Conservation (phyloP, 2,329 filamentous ascomycete genomes). For the Xylariaceae sp. region DNA sequence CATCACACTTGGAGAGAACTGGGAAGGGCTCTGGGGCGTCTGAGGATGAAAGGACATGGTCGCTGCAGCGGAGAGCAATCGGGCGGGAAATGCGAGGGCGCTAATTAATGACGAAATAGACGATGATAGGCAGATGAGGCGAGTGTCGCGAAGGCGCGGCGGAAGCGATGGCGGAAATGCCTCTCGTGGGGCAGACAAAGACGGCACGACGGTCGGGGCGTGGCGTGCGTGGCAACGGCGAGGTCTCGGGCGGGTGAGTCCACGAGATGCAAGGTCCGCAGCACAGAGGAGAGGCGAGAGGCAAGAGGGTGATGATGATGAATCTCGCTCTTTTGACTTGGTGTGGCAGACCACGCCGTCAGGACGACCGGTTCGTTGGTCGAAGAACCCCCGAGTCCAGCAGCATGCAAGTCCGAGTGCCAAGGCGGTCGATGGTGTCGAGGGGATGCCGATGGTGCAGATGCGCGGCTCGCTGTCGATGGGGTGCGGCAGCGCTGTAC, state of each 20-base stretch:
- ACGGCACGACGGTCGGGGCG: too few relatives aligned
- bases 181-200: too few relatives aligned
- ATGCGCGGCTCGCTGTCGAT: too few relatives aligned
- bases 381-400: slow-evolving; percentile 32
- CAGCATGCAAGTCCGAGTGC: slow-evolving; percentile 31
- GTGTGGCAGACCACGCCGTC: slow-evolving; percentile 38
- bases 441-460: not conserved
- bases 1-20: slow-evolving; percentile 55
- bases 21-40: slow-evolving; percentile 66
- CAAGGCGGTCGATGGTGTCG: not conserved
- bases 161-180: too few relatives aligned
- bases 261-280: slow-evolving; percentile 10
- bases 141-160: too few relatives aligned
- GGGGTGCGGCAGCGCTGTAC: not conserved
- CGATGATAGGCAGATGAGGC: too few relatives aligned
- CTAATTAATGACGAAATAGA: too few relatives aligned
- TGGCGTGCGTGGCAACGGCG: slow-evolving; percentile 6
- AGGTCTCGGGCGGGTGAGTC: slow-evolving; percentile 11
- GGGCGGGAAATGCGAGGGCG: too few relatives aligned
- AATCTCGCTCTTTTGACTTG: slow-evolving; percentile 22
- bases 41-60: slow-evolving; percentile 67
- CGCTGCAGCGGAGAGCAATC: slow-evolving; percentile 35
- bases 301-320: slow-evolving; percentile 9
- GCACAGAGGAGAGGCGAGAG: slow-evolving; percentile 8
- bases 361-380: slow-evolving; percentile 38